Base-by-base conservation (phyloP, 2,329 filamentous ascomycete species). In the Fusarium ramigenum region DNA sequence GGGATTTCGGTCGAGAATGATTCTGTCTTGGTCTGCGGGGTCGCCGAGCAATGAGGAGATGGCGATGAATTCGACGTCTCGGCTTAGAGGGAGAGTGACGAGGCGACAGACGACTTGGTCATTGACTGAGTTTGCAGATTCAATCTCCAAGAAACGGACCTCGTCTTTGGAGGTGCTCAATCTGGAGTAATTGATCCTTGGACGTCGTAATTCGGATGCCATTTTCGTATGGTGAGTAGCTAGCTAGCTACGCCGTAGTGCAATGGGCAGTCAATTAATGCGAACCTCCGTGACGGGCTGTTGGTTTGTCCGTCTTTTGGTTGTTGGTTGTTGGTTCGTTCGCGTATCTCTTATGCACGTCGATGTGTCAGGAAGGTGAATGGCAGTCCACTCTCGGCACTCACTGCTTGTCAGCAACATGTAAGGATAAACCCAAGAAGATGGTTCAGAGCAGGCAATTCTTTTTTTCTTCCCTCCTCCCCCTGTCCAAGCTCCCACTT, bases 31-130 rank as follows among this genome's bases (percentile, higher is more conserved):
- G 16, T 73, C 72, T 46, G 74, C 61, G 15, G 75, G 71, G 46
- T 79, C 79, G 39, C 78, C 80, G 39, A 78, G 74, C 10, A 81
- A 69, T 6, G 80, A 75, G 9, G 80, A 80, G 28, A 81, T 76
- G 63, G 75, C 79, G 67, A 79, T 76, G 49, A 77, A 80, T 43
- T 81, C 75, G 50, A 64, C 63, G 15, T 70, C 57, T 12, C 78
- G 68, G 50, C 63, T 76, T 42, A 82, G 76, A 6, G 71, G 69
- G 37, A 78, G 66, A 28, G 78, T 80, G 32, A 83, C 70, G 32
- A 82, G 72, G 19, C 81, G 81, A 59, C 79, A 82, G n/a, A 78
- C 75, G 44, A 82, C 65, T 14, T 74, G 72, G 30, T 81, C 80
- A 30, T 73, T 74, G 58, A 79, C 67, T 68, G 69, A 72, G 32